Evolutionary conservation across 768 basidiomycete genomes (phyloP), one percentile per base, ranked within the genome.

Genomic region (Favolaschia claudopus): DNA sequence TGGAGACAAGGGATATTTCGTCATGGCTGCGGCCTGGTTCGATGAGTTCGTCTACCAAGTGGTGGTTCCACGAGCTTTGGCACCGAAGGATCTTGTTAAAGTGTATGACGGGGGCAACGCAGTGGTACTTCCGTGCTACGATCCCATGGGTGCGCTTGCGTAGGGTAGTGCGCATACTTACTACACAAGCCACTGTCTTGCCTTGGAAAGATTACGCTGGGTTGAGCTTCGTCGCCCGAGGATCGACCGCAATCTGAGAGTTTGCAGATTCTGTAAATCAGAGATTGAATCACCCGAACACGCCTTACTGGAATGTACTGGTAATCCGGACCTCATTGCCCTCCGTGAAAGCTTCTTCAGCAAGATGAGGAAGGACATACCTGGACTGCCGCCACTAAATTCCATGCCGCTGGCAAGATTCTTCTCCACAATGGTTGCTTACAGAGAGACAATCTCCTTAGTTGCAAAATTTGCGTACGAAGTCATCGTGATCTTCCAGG

Each of bases 41-140:
- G 88, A 90, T 54, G 81, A 98, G 90, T 93, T 94, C 70, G 93
- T 96, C 27, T 99, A 94, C 77, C 96, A 99, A 75, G 88, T 96
- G 24, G 96, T 97, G 12, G 86, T 93, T 17, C 93, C 92, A 47
- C 90, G 89, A 73, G 79, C 83, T 28, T 74, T 95, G 58, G 92
- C 93, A 17, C 86, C 91, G 14, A 89, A 85, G 72, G 88, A 93
- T 32, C 89, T 95, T 53, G 87, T 92, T 29, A 85, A 88, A 69
- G 85, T 98, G 15, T 90, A 85, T 55, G 93, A 98, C 66, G 72
- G 79, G 9, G 86, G 82, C 4, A 79, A 93, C 31, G 75, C 77
- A 61, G 72, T 83, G 20, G 87, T 92, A 24, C 77, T 97, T n/a
- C 88, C 93, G 2, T 83, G 91, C 29, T 99, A 95, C 95, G 96